phyloP scores from a whole-genome alignment of 2,329 filamentous ascomycete genomes.

The Phialophora tarda region DNA sequence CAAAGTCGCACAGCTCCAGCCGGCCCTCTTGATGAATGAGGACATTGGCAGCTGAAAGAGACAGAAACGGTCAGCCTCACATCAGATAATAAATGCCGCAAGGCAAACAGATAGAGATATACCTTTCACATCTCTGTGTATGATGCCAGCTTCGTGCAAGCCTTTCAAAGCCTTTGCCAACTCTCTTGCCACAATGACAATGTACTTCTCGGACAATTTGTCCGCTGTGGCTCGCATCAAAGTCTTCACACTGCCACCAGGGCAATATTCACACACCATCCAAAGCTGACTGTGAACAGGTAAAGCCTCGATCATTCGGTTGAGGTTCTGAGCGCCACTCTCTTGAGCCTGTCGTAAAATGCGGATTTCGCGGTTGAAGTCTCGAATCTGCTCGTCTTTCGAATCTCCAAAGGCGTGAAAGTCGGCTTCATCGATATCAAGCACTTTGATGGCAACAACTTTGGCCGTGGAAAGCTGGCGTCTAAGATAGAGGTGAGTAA shows the following conservation, averaged over 20 bases:
- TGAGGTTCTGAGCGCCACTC: conserved; percentile 66
- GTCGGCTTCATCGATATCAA: conserved; percentile 57
- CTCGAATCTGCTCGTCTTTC: conserved; percentile 57
- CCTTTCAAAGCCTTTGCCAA: conserved; percentile 66
- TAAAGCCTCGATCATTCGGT: conserved; percentile 67
- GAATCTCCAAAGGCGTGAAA: conserved; percentile 54
- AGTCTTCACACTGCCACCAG: conserved; percentile 69
- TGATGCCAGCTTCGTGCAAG: conserved; percentile 68
- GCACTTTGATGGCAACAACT: conserved; percentile 58
- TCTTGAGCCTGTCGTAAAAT: conserved; percentile 68
- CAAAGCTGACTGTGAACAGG: conserved; percentile 69
- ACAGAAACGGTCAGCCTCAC: conserved; percentile 10
- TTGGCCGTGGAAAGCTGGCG: conserved; percentile 48
- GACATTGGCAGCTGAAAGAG: conserved; percentile 61
- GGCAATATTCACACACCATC: conserved; percentile 71
- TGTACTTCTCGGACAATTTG: conserved; percentile 64
- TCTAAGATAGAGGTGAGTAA: conserved; percentile 26
- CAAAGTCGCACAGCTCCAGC: conserved; percentile 69
- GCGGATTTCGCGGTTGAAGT: conserved; percentile 67
- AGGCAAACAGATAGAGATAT: conserved; percentile 28
- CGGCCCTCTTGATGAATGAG: conserved; percentile 67
- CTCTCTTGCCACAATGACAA: conserved; percentile 68
- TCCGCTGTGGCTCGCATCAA: conserved; percentile 59
- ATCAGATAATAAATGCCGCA: background rate
- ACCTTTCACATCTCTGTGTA: conserved; percentile 70